Evolutionary conservation across 2,329 filamentous ascomycete species (phyloP).

Genomic region (Saccharata proteae): DNA sequence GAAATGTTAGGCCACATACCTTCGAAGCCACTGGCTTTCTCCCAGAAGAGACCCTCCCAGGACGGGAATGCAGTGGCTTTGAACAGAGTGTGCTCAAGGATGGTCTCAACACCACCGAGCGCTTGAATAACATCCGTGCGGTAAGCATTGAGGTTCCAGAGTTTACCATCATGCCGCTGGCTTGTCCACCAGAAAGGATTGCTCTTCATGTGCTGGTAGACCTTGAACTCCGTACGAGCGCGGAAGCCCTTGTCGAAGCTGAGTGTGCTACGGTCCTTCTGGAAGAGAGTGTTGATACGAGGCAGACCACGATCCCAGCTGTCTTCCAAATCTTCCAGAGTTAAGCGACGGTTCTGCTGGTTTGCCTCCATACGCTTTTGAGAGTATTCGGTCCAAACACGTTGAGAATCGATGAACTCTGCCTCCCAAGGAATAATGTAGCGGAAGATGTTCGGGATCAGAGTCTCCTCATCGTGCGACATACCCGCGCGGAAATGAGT

Average conservation of each 20-base stretch:
- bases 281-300: constrained; percentile 96
- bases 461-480: constrained; percentile 93
- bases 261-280: constrained; percentile 92
- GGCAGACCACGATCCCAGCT: constrained; percentile 97
- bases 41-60: constrained; percentile 95
- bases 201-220: constrained; percentile 97
- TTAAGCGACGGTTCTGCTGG: constrained; percentile 89
- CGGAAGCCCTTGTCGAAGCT: constrained; percentile 99
- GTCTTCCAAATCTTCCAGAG: constrained; percentile 91
- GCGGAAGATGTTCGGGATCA: constrained; percentile 97
- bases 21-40: constrained; percentile 41
- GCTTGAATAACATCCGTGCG: constrained; percentile 95
- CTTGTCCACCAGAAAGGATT: constrained; percentile 99
- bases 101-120: constrained; percentile 91
- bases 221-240: constrained; percentile 89
- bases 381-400: constrained; percentile 98
- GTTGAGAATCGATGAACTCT: constrained; percentile 96
- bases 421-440: constrained; percentile 99
- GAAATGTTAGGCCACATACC: constrained; percentile 29
- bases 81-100: constrained; percentile 92
- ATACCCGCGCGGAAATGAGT: constrained; percentile 96
- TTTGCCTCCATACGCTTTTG: constrained; percentile 96
- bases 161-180: constrained; percentile 88
- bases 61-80: constrained; percentile 93
- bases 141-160: constrained; percentile 96